These are phyloP conservation scores for Suhomyces ambrosiae DNA, from an alignment of 1,139 yeast genomes.

Conservation along the genomic window DNA sequence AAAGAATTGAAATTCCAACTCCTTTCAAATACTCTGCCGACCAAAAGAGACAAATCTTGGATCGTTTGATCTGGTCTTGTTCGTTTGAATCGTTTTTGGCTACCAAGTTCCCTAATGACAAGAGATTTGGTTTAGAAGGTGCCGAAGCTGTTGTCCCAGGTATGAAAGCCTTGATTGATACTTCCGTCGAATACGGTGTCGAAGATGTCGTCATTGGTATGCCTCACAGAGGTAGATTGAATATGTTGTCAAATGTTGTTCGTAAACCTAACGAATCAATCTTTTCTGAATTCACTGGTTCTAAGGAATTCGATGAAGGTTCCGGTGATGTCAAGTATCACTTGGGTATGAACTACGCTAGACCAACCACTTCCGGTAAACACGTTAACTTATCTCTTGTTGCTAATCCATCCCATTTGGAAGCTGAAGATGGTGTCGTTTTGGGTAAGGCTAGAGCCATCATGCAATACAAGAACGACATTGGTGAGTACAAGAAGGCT, in stretches of 20 bases:
- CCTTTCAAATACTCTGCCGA: constrained; percentile 85
- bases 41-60: constrained; percentile 94
- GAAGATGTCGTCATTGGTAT: constrained; percentile 97
- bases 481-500: constrained; percentile 81
- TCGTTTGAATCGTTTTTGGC: constrained; percentile 90
- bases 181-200: constrained; percentile 88
- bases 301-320: constrained; percentile 83
- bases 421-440: constrained; percentile 98
- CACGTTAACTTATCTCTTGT: constrained; percentile 92
- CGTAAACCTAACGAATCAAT: constrained; percentile 98
- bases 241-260: constrained; percentile 95
- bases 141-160: constrained; percentile 97
- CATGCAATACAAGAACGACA: constrained; percentile 87
- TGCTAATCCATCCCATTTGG: constrained; percentile 98
- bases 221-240: constrained; percentile 99
- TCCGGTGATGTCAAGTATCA: constrained; percentile 99
- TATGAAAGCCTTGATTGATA: constrained; percentile 92
- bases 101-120: constrained; percentile 96
- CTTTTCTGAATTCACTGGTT: constrained; percentile 93
- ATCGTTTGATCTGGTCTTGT: constrained; percentile 95
- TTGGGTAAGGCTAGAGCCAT: constrained; percentile 97
- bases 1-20: constrained; percentile 87
- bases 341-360: constrained; percentile 97
- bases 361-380: constrained; percentile 99
- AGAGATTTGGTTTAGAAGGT: constrained; percentile 98